Percentiles rank a stretch among this genome's conserved stretches.
phyloP scores from a whole-genome alignment of 163 green algal species.

The Scenedesmus sp. region DNA sequence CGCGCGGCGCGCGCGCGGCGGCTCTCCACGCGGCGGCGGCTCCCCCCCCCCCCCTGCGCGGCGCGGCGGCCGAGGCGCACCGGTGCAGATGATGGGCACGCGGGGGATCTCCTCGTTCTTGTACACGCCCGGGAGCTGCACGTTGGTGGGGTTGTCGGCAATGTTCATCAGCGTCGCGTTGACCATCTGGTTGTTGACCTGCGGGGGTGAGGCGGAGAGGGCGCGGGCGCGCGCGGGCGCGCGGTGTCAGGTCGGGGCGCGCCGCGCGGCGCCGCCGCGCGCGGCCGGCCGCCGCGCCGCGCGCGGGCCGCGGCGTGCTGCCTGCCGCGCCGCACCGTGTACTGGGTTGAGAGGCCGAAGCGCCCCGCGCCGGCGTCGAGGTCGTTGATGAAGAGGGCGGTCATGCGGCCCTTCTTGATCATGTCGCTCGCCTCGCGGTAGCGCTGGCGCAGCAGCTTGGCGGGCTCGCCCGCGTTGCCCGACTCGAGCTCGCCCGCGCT shows the following conservation, averaged over 20 bases:
- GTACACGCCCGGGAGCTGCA: conserved; percentile 97
- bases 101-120: conserved; percentile 95
- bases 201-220: too few relatives aligned
- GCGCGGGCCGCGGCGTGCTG: too few relatives aligned
- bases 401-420: conserved; percentile 94
- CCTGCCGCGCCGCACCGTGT: too few relatives aligned
- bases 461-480: conserved; percentile 98
- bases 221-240: too few relatives aligned
- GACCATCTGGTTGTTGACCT: conserved; percentile 99
- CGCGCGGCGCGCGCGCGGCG: too few relatives aligned
- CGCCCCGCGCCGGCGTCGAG: conserved; percentile 96
- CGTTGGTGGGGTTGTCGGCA: conserved; percentile 99
- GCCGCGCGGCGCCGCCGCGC: too few relatives aligned
- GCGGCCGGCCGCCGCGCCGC: too few relatives aligned
- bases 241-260: too few relatives aligned
- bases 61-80: too few relatives aligned
- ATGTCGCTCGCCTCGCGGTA: conserved; percentile 96
- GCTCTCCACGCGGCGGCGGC: too few relatives aligned
- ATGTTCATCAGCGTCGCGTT: conserved; percentile 99
- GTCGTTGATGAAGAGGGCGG: conserved; percentile 99
- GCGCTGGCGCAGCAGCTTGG: conserved; percentile 97
- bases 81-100: conserved; percentile 97
- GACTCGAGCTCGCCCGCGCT: conserved; percentile 98
- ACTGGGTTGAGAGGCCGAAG: conserved; percentile 97
- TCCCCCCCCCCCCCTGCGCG: too few relatives aligned